Conservation (phyloP, 1,284 basidiomycete species). For the Ceratobasidium sp. region DNA sequence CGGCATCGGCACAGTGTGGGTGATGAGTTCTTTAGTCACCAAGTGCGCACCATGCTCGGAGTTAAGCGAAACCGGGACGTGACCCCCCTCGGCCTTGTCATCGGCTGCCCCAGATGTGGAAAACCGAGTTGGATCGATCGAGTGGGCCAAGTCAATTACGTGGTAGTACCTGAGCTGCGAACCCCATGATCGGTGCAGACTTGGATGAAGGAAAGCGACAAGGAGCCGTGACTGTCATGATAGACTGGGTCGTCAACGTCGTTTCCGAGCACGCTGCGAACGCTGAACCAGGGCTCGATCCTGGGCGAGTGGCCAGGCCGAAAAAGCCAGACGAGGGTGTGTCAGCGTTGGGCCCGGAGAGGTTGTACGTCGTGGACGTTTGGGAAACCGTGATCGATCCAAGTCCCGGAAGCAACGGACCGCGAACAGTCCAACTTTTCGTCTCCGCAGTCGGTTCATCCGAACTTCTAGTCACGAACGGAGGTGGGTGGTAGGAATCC, state of each 20-base stretch:
- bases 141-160: conserved; percentile 27
- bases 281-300: conserved; percentile 1
- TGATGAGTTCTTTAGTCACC: conserved; percentile 87
- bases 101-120: not conserved
- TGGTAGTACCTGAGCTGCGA: no score
- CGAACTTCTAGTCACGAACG: no score
- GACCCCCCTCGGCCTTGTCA: not conserved
- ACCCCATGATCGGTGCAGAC: no score
- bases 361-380: conserved; percentile 47
- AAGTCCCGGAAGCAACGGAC: no score
- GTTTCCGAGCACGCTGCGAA: conserved; percentile 26
- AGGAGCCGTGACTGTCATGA: conserved; percentile 17
- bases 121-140: not conserved
- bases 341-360: conserved; percentile 44
- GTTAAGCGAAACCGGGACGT: conserved; percentile 75
- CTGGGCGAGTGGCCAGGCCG: not conserved
- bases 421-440: no score
- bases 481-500: no score
- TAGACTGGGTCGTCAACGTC: conserved; percentile 23
- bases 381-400: no score
- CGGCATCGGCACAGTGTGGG: conserved; percentile 92
- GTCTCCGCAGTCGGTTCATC: no score
- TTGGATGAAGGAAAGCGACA: not conserved
- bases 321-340: conserved; percentile 19
- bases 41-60: conserved; percentile 98